Evolutionary conservation across 2,329 filamentous ascomycete genomes (phyloP).

Genomic region (Chaetoscypha palmicola): DNA sequence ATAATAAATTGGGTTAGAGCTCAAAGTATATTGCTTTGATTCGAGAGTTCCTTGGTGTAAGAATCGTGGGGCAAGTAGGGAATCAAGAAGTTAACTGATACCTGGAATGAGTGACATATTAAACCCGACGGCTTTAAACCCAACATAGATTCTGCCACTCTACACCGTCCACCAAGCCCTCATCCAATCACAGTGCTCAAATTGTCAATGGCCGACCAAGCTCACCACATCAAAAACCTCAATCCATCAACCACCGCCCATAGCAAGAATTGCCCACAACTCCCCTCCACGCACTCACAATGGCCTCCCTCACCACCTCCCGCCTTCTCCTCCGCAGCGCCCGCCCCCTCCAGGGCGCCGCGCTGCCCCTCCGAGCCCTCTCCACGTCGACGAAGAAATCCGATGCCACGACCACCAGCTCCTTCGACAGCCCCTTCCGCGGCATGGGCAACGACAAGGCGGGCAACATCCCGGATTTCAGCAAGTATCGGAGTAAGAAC

Average conservation of each 20-base stretch:
- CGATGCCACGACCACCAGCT: slow-evolving; percentile 31
- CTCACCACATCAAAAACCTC: slow-evolving; percentile 13
- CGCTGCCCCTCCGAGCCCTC: slow-evolving; percentile 45
- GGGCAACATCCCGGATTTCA: slow-evolving; percentile 80
- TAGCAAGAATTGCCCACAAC: slow-evolving; percentile 16
- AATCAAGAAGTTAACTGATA: too few relatives aligned
- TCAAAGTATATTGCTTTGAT: too few relatives aligned
- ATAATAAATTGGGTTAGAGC: too few relatives aligned
- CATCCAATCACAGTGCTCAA: too few relatives aligned
- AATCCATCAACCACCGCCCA: slow-evolving; percentile 9
- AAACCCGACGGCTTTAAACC: too few relatives aligned
- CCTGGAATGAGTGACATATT: too few relatives aligned
- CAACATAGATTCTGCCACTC: too few relatives aligned
- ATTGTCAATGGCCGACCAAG: too few relatives aligned
- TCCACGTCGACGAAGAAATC: slow-evolving; percentile 37
- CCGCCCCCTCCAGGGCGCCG: slow-evolving; percentile 30
- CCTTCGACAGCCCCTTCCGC: slow-evolving; percentile 58
- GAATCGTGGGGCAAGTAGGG: too few relatives aligned
- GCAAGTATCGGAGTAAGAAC: slow-evolving; percentile 72
- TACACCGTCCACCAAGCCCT: too few relatives aligned
- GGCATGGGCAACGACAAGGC: slow-evolving; percentile 39
- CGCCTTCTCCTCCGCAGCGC: slow-evolving; percentile 60
- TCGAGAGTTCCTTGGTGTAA: too few relatives aligned
- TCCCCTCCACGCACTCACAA: slow-evolving; percentile 32
- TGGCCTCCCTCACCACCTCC: slow-evolving; percentile 65